Base-by-base conservation (phyloP, 1,139 yeast species). In the Lodderomyces margitis region DNA sequence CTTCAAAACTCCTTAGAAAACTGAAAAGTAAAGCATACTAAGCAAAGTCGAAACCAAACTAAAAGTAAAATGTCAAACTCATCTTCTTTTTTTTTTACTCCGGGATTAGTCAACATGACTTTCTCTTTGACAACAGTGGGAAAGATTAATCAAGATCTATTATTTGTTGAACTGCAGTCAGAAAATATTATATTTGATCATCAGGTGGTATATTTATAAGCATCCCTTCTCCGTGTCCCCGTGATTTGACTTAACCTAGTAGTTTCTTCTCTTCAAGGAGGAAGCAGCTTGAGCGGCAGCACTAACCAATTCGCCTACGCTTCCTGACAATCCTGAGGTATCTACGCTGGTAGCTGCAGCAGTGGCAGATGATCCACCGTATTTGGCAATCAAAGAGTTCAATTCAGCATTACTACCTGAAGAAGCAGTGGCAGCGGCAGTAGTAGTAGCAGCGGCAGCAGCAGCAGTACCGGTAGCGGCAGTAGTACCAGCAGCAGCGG, bases 401-500 rank as follows among this genome's bases (percentile, higher is more conserved):
- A 46, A 39, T 19, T 42, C 47, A 36, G 25, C 31, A 27, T 38
- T 37, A 32, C 24, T 28, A 31, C 38, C 32, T 10, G 35, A 14
- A 23, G 36, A 37, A 25, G 49, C 40, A 31, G 47, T 28, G 24
- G 41, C 25, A 21, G 42, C 32, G 21, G 38, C 20, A 31, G 42
- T 10, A 20, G 36, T 38, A 35, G 44, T 14, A 21, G 47, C 23
- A 11, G 38, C 20, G 28, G 38, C 40, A 24, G 36, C 27, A 16
- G 25, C n/a, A 12, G 43, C 33, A 37, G 57, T 42, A 40, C 61
- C 45, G 21, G 56, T 44, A 40, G 46, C 35, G 27, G 46, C 19
- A 28, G 54, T 38, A 33, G 44, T 37, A 36, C 44, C 40, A 35
- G 45, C 32, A 24, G 51, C 33, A 34, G 46, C 41, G 28, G 50